Evolutionary conservation across 352 stramenopile genomes (phyloP), one percentile per base, ranked within the genome.

Genomic region (Globisporangium ultimum): DNA sequence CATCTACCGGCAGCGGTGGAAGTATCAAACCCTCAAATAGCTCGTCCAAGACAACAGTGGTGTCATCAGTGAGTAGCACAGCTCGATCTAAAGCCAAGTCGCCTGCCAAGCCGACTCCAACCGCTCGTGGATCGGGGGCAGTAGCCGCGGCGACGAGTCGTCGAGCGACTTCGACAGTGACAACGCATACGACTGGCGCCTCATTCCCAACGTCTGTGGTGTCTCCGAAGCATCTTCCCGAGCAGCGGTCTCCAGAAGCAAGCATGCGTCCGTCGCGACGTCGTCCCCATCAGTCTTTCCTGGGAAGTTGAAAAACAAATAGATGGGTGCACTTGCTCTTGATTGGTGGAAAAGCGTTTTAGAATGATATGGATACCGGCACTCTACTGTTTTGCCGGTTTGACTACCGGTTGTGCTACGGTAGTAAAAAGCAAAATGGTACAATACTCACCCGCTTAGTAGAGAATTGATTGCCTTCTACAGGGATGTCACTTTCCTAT

Each of bases 101-200:
- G 7, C 57, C 49, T 12, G 24, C n/a, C 7, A 61, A 68, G 50
- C 18, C 38, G 14, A 53, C 43, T 6, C 32, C 50, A 12, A 58
- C 48, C 20, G 51, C 58, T 22, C 58, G 51, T 9, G 58, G 51
- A 12, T 64, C 58, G 9, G 58, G 51, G 1, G 51, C 58, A 14
- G 20, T 13, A 5, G 58, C 51, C 7, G 45, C n/a, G 9, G 43
- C 45, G 28, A 64, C 58, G 43, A 60, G 21, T 43, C 58, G 58
- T 1, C 58, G 58, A 21, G 46, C 24, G 21, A 67, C 46, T 20
- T 55, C 22, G 42, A 60, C 11, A 17, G 15, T 14, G 32, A 54
- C 34, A 34, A 51, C 12, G 18, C 22, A 4, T 41, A 63, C 2
- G 42, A 40, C 8, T 15, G 17, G 12, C 40, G 40, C 12, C 17